Percentiles rank a stretch among this genome's conserved stretches.
Conservation (phyloP, 1,139 yeast genomes). For the Blastobotrys raffinosifermentans region DNA sequence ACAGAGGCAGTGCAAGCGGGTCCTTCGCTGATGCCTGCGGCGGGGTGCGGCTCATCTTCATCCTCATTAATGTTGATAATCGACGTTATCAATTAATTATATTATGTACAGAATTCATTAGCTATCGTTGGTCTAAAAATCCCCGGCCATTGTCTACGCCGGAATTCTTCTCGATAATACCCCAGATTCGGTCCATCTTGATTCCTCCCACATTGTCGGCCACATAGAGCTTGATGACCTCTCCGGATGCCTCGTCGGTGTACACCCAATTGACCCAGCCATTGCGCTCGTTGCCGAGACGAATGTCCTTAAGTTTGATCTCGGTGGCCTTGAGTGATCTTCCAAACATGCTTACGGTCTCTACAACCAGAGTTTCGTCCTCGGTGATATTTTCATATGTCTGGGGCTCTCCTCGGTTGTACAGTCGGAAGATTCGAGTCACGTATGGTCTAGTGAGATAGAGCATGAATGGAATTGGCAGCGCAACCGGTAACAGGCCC, state of each 20-base stretch:
- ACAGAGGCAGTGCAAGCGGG: no score
- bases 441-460: conserved; percentile 64
- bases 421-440: conserved; percentile 63
- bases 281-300: conserved; percentile 36
- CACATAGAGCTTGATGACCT: conserved; percentile 47
- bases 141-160: conserved; percentile 63
- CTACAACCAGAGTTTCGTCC: conserved; percentile 64
- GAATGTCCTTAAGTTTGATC: conserved; percentile 45
- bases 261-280: conserved; percentile 60
- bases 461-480: conserved; percentile 49
- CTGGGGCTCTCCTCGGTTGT: conserved; percentile 55
- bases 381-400: conserved; percentile 53
- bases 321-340: conserved; percentile 59
- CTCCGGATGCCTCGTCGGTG: conserved; percentile 25
- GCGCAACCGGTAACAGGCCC: conserved; percentile 49
- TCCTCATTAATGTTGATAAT: no score
- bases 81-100: no score
- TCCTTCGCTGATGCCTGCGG: no score
- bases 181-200: conserved; percentile 82
- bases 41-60: no score
- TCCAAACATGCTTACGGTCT: conserved; percentile 63
- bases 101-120: no score
- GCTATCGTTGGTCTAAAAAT: conserved; percentile 26
- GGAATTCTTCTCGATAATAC: conserved; percentile 60
- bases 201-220: conserved; percentile 74